These are phyloP conservation scores for Plectosphaerella sp. DNA, from an alignment of 2,329 filamentous ascomycete species.

Conservation along the genomic window DNA sequence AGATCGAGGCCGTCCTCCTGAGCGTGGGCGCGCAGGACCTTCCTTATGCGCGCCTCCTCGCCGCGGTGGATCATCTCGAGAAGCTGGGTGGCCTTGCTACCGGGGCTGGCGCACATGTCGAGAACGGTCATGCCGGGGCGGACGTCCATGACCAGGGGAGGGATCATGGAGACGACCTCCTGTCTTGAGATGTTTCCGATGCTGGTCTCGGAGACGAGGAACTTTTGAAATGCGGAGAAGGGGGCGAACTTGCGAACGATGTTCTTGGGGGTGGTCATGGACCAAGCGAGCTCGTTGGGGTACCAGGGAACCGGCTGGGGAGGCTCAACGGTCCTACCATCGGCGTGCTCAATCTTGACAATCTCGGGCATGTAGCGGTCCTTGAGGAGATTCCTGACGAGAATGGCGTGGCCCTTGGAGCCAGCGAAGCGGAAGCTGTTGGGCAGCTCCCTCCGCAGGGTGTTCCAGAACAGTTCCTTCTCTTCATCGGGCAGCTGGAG, in stretches of 20 bases:
- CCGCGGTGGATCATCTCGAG: constrained; percentile 91
- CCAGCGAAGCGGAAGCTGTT: constrained; percentile 98
- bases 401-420: constrained; percentile 89
- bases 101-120: constrained; percentile 93
- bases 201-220: constrained; percentile 93
- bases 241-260: constrained; percentile 90
- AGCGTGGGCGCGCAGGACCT: constrained; percentile 61
- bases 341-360: constrained; percentile 73
- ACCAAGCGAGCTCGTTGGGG: constrained; percentile 91
- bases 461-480: constrained; percentile 76
- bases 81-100: constrained; percentile 93
- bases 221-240: constrained; percentile 94
- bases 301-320: constrained; percentile 86
- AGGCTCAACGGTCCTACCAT: constrained; percentile 77
- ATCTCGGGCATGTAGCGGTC: constrained; percentile 89
- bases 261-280: constrained; percentile 97
- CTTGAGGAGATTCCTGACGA: constrained; percentile 84
- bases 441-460: constrained; percentile 78
- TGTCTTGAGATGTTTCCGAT: constrained; percentile 97
- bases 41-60: constrained; percentile 80
- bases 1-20: constrained; percentile 55
- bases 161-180: constrained; percentile 98
- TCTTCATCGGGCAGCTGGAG: constrained; percentile 75
- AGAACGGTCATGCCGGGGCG: constrained; percentile 87
- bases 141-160: constrained; percentile 87